phyloP scores from a whole-genome alignment of 768 basidiomycete species.

The Lyophyllum atratum region DNA sequence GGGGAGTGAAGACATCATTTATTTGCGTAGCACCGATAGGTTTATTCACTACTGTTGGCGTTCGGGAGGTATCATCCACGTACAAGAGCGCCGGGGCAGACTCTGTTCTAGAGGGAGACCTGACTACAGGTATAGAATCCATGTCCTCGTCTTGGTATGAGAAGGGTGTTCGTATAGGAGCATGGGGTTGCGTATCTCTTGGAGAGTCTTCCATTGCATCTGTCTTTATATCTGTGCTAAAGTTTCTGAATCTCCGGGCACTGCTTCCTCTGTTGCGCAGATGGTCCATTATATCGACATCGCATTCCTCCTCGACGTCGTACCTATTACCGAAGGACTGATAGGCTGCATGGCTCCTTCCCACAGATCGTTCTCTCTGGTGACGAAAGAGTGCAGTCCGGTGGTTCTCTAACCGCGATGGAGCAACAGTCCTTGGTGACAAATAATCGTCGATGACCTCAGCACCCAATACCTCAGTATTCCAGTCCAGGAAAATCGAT shows the following conservation, averaged over 20 bases:
- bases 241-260: neutral
- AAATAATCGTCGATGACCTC: slow-evolving; percentile 12
- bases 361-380: neutral
- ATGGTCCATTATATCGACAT: slow-evolving; percentile 19
- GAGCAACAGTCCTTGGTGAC: neutral
- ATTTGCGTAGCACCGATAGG: neutral
- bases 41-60: slow-evolving; percentile 7
- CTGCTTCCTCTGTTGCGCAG: slow-evolving; percentile 1
- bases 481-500: slow-evolving; percentile 54
- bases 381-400: neutral
- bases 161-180: neutral
- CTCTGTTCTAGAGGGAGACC: slow-evolving; percentile 13
- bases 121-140: neutral
- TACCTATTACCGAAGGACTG: neutral
- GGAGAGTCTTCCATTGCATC: neutral
- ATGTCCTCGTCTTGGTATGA: neutral
- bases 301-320: slow-evolving; percentile 6
- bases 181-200: neutral
- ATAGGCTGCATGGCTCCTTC: neutral
- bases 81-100: slow-evolving; percentile 9
- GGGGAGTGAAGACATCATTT: neutral
- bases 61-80: slow-evolving; percentile 1
- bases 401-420: neutral
- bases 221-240: neutral
- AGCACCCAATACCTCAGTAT: slow-evolving; percentile 34